phyloP scores from a whole-genome alignment of 192 early-diverging fungal species.

The Haplosporangium gracile region DNA sequence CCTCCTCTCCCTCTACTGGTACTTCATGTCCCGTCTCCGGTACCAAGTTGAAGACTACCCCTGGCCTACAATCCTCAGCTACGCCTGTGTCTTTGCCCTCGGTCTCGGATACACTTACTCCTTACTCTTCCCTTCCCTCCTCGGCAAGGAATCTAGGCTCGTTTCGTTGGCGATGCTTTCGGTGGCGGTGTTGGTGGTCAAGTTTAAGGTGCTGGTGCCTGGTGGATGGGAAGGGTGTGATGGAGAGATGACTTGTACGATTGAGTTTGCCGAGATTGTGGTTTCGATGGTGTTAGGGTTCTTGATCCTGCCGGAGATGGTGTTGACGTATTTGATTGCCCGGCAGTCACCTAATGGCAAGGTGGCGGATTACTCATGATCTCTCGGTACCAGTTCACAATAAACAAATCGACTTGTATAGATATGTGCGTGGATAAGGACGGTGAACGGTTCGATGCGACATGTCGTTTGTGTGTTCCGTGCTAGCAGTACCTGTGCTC shows the following conservation, averaged over 20 bases:
- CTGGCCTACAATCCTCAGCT: not conserved
- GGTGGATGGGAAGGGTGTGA: not conserved
- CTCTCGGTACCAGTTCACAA: too few species aligned
- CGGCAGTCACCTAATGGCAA: not conserved
- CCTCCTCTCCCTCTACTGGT: not conserved
- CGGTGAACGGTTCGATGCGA: too few species aligned
- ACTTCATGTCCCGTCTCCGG: not conserved
- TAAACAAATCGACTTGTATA: too few species aligned
- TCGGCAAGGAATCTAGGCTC: not conserved
- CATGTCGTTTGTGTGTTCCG: too few species aligned
- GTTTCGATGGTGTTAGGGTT: not conserved
- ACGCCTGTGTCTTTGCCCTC: not conserved
- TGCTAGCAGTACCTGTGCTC: too few species aligned
- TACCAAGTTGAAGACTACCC: not conserved
- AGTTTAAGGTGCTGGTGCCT: not conserved
- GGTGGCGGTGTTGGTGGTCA: not conserved
- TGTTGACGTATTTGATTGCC: not conserved
- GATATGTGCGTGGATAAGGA: too few species aligned
- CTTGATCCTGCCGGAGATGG: not conserved
- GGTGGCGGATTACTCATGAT: not conserved
- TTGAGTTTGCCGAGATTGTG: conserved; percentile 2
- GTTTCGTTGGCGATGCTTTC: not conserved
- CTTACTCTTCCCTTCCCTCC: not conserved
- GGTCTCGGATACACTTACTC: not conserved
- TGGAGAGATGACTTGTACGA: not conserved